Conservation (phyloP, 495 filamentous ascomycete species). For the Penicillium cataractarum region DNA sequence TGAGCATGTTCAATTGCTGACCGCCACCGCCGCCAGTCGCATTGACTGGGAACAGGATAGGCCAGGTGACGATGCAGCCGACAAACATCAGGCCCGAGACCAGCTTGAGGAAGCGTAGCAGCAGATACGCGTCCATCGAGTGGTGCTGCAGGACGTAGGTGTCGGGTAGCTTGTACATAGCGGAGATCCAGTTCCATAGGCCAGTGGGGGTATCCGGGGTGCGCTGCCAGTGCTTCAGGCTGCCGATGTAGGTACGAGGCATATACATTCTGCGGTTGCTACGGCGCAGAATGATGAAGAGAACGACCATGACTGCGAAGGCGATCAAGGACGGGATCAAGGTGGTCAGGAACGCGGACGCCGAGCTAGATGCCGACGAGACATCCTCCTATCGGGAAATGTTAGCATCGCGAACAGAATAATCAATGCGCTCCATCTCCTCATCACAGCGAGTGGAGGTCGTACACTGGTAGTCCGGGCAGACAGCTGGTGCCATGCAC, state of each 20-base stretch:
- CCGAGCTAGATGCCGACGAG: constrained; percentile 43
- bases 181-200: constrained; percentile 71
- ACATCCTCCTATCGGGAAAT: constrained; percentile 24
- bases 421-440: neutral
- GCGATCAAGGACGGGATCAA: constrained; percentile 57
- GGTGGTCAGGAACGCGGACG: constrained; percentile 67
- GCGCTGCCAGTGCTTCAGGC: constrained; percentile 67
- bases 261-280: constrained; percentile 79
- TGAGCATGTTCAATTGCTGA: constrained; percentile 76
- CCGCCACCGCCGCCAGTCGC: constrained; percentile 65
- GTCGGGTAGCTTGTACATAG: constrained; percentile 80
- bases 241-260: constrained; percentile 84
- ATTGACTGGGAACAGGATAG: constrained; percentile 85
- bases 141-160: constrained; percentile 85
- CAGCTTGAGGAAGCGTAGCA: constrained; percentile 82
- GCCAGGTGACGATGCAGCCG: constrained; percentile 80
- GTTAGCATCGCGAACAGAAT: constrained; percentile 10
- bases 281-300: constrained; percentile 79
- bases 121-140: constrained; percentile 86
- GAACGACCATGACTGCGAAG: constrained; percentile 62
- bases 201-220: constrained; percentile 70
- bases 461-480: constrained; percentile 21
- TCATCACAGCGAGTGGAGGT: neutral
- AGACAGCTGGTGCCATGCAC: constrained; percentile 32
- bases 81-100: constrained; percentile 73